Conservation (phyloP, 1,139 yeast genomes). For the Meyerozyma guilliermondii region DNA sequence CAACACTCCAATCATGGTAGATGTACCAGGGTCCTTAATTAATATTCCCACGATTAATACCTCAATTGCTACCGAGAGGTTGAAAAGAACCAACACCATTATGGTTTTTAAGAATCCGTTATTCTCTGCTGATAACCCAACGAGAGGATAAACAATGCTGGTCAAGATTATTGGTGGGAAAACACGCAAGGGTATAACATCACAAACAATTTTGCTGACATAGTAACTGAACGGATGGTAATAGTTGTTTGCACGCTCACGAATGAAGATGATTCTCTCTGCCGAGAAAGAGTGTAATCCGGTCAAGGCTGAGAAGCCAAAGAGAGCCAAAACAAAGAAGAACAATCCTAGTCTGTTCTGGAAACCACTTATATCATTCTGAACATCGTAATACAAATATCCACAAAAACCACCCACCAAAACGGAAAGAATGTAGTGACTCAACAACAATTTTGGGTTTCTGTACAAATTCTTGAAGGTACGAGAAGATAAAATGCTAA, state of each 20-base stretch:
- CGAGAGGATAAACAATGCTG: constrained; percentile 87
- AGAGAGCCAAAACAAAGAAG: constrained; percentile 82
- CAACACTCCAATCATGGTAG: constrained; percentile 83
- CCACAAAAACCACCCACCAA: constrained; percentile 83
- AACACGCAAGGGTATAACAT: constrained; percentile 81
- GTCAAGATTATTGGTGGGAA: constrained; percentile 82
- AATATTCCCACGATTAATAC: constrained; percentile 83
- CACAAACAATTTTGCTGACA: constrained; percentile 79
- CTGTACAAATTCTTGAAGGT: constrained; percentile 90
- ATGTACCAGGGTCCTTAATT: constrained; percentile 87
- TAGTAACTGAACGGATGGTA: constrained; percentile 85
- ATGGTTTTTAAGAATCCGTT: constrained; percentile 73
- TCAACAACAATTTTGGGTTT: constrained; percentile 77
- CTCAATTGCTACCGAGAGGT: constrained; percentile 79
- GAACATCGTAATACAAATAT: constrained; percentile 70
- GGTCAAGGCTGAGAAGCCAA: constrained; percentile 90
- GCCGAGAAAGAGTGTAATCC: constrained; percentile 84
- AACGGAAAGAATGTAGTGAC: constrained; percentile 76
- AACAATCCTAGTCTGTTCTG: constrained; percentile 92
- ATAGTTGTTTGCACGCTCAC: constrained; percentile 93
- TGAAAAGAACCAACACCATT: constrained; percentile 70
- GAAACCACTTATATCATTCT: constrained; percentile 90
- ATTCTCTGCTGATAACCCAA: constrained; percentile 77
- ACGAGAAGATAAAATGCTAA: constrained; percentile 69
- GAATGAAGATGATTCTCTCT: constrained; percentile 81